Conservation (phyloP, 176 grass and related monocot genomes). For the Paspalum notatum region DNA sequence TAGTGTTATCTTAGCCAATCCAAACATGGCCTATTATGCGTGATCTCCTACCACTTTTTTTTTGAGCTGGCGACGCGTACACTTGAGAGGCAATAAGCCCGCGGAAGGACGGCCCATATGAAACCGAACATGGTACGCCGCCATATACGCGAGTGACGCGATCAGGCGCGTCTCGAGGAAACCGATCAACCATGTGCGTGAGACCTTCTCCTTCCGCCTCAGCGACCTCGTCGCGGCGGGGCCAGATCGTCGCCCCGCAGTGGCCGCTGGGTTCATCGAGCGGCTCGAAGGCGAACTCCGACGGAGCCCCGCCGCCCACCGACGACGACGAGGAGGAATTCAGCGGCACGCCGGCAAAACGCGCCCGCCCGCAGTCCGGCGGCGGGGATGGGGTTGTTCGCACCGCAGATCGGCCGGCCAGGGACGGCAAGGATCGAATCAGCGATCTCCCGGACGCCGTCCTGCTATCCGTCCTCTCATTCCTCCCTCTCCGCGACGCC, state of each 20-base stretch:
- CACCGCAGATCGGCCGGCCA: neutral
- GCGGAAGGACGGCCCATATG: no score
- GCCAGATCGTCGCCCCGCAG: conserved; percentile 37
- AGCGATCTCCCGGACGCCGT: conserved; percentile 44
- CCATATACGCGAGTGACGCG: no score
- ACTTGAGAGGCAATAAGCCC: no score
- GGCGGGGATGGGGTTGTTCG: neutral
- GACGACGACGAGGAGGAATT: neutral
- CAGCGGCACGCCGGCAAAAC: neutral
- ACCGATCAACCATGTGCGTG: neutral
- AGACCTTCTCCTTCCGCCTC: conserved; percentile 29
- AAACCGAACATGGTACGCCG: no score
- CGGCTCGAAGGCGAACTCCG: conserved; percentile 8
- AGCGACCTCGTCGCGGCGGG: conserved; percentile 45
- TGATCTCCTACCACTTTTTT: no score
- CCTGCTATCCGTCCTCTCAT: conserved; percentile 45
- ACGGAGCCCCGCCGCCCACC: neutral
- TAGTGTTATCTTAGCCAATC: no score
- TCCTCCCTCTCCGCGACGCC: conserved; percentile 45
- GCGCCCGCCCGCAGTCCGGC: neutral
- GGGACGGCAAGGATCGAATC: conserved; percentile 35
- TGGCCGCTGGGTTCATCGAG: neutral
- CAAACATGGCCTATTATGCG: no score
- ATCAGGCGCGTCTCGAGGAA: neutral
- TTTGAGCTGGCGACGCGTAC: no score